Base-by-base conservation (phyloP, 75 land plant species). In the Sequoiadendron giganteum region DNA sequence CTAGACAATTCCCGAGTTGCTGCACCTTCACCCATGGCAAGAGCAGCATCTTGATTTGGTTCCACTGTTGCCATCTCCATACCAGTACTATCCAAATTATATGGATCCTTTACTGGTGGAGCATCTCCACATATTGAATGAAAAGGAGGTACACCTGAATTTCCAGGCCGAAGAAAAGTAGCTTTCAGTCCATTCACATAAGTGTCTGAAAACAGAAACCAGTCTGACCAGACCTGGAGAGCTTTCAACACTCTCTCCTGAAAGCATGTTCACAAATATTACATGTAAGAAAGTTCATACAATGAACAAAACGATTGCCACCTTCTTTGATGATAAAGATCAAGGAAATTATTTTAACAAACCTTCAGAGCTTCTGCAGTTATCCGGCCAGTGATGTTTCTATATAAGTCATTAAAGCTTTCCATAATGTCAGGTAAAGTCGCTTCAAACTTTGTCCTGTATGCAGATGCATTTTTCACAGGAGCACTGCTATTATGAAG, bases 361-460 rank as follows among this genome's bases (percentile, higher is more conserved):
- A 90, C 93, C 93, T 92, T 92, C 90, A 92, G 58, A 45, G 93
- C 93, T 87, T 92, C 93, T 72, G 93, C 93, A 58, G 93, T 92
- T 28, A 92, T 92, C n/a, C 93, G 93, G 48, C 93, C 93, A 47
- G 93, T 92, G 25, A 92, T 92, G 45, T 80, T 89, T 58, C 93
- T 54, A 39, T 92, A 92, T 4, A 92, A 85, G 79, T 92, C 93
- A 81, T 92, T 92, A 75, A 92, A 92, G 88, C 93, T 92, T 75
- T 92, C 93, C 93, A 92, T 92, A 42, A 92, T 89, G 87, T 92
- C 93, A 43, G 93, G 93, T 79, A 92, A 85, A 45, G 93, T 85
- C 3, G 93, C 87, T 88, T 92, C 93, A 86, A 92, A 92, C 58
- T 85, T 85, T 10, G 93, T 92, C 49, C 93, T 88, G 75, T 92